Conservation (phyloP, 306 rosid species). For the Biancaea sappan region DNA sequence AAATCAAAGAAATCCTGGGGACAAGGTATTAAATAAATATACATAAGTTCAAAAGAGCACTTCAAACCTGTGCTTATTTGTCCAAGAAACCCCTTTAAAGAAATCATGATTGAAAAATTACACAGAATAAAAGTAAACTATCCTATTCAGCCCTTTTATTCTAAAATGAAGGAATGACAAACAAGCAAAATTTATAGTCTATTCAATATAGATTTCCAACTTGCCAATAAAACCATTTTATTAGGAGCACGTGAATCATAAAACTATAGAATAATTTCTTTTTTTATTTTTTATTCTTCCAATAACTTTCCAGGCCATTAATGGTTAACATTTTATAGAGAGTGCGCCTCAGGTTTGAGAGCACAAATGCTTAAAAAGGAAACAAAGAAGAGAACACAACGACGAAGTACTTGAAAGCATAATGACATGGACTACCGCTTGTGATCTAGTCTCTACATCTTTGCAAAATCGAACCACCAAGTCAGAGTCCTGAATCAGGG, state of each 20-base stretch:
- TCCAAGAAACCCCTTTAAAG: neutral
- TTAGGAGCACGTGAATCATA: neutral
- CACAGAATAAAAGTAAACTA: conserved; percentile 8
- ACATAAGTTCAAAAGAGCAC: neutral
- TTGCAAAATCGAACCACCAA: conserved; percentile 84
- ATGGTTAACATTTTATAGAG: neutral
- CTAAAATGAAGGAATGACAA: neutral
- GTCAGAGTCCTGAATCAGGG: conserved; percentile 66
- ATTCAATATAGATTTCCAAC: conserved; percentile 16
- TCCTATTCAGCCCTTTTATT: neutral
- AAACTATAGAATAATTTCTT: neutral
- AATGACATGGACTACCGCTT: conserved; percentile 60
- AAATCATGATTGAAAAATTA: conserved; percentile 9
- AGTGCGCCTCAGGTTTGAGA: neutral
- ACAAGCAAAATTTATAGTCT: neutral
- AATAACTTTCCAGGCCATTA: neutral
- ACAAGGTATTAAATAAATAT: conserved; percentile 25
- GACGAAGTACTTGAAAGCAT: conserved; percentile 37
- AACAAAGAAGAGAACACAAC: conserved; percentile 12
- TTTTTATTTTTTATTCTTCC: neutral
- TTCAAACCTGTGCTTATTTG: conserved; percentile 6
- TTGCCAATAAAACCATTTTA: conserved; percentile 6
- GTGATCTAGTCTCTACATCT: conserved; percentile 92
- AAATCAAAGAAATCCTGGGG: neutral
- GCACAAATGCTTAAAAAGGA: neutral